Percentiles rank a stretch among this genome's conserved stretches.
These are phyloP conservation scores for Arachis stenosperma DNA, from an alignment of 306 rosid genomes.

Conservation along the genomic window DNA sequence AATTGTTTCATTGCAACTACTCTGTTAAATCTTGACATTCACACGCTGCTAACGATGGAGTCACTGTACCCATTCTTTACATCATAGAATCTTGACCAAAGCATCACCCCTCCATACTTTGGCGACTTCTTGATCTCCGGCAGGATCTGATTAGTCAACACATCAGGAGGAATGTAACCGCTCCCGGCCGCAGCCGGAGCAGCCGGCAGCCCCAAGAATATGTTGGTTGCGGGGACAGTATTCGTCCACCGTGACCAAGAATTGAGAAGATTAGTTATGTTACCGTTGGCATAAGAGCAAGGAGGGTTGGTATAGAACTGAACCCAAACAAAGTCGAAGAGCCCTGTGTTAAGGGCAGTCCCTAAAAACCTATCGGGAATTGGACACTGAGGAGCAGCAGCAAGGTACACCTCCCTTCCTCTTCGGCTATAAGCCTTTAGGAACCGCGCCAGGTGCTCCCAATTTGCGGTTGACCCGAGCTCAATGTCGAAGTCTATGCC, in stretches of 20 bases:
- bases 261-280: conserved; percentile 50
- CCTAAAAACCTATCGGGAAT: conserved; percentile 62
- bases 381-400: conserved; percentile 88
- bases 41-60: conserved; percentile 47
- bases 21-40: conserved; percentile 32
- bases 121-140: conserved; percentile 60
- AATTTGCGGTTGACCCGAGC: conserved; percentile 51
- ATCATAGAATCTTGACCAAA: conserved; percentile 72
- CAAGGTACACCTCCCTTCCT: conserved; percentile 48
- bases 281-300: conserved; percentile 52
- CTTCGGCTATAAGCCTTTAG: conserved; percentile 39
- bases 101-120: conserved; percentile 79
- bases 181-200: conserved; percentile 64
- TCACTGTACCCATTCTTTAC: conserved; percentile 54
- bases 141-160: conserved; percentile 54
- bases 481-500: conserved; percentile 83
- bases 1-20: conserved; percentile 11
- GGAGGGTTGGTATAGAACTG: conserved; percentile 62
- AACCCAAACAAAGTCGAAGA: conserved; percentile 69
- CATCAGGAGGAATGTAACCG: conserved; percentile 60
- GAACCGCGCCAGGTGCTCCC: conserved; percentile 53
- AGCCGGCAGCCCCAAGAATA: conserved; percentile 75
- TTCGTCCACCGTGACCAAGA: conserved; percentile 69
- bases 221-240: conserved; percentile 21
- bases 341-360: conserved; percentile 54